phyloP scores from a whole-genome alignment of 805 yeast genomes.

The Grigorovia humatica region DNA sequence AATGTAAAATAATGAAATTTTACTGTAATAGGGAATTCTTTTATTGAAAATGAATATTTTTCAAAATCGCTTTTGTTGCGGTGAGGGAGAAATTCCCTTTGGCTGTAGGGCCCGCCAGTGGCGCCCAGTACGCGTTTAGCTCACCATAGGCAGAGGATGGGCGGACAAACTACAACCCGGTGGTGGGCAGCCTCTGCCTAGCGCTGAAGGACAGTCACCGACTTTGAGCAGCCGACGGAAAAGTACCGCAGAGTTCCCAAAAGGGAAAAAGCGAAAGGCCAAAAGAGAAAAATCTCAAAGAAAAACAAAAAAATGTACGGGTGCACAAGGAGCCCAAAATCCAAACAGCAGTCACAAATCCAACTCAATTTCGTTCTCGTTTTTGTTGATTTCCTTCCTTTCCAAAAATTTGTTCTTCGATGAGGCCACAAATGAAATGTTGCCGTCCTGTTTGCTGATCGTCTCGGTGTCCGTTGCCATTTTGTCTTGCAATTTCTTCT shows the following conservation, averaged over 20 bases:
- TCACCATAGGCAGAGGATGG: neutral
- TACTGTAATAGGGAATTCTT: neutral
- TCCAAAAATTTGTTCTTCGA: conserved; percentile 5
- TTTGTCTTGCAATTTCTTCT: conserved; percentile 32
- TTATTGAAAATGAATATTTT: neutral
- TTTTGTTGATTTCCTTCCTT: neutral
- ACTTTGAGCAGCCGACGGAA: neutral
- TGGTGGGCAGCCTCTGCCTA: too few species aligned
- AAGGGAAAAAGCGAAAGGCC: neutral
- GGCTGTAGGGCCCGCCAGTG: neutral
- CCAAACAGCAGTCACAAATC: conserved; percentile 1
- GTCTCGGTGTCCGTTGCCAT: conserved; percentile 24
- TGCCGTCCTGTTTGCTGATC: conserved; percentile 16
- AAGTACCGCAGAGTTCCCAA: neutral
- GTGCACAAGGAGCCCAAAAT: neutral
- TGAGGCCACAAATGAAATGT: conserved; percentile 40
- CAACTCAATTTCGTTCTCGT: conserved; percentile 7
- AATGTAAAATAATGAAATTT: neutral
- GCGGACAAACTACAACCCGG: too few species aligned
- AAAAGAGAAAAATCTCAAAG: neutral
- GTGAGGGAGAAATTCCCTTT: neutral
- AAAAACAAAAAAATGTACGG: conserved; percentile 1
- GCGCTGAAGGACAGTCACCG: too few species aligned
- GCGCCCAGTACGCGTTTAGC: neutral
- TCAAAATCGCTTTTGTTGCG: neutral